phyloP scores from a whole-genome alignment of 2,329 filamentous ascomycete species.

The Penicillium sp. region DNA sequence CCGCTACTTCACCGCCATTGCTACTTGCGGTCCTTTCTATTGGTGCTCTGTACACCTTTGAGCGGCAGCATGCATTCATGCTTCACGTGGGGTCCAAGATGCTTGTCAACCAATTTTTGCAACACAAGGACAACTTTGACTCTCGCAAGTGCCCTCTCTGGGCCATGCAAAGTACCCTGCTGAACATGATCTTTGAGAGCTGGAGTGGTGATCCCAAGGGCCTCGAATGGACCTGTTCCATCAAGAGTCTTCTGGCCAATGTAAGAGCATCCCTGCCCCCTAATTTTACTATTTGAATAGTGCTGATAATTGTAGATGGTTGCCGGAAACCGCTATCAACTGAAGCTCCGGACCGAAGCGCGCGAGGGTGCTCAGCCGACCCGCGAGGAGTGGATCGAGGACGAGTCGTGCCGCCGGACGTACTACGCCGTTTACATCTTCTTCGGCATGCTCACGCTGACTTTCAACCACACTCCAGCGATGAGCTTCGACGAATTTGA shows the following conservation, averaged over 20 bases:
- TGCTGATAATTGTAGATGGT: too few species aligned
- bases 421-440: slow-evolving; percentile 99
- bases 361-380: slow-evolving; percentile 67
- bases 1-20: slow-evolving; percentile 71
- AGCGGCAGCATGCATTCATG: slow-evolving; percentile 93
- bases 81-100: slow-evolving; percentile 98
- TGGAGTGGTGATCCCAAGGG: slow-evolving; percentile 98
- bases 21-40: slow-evolving; percentile 90
- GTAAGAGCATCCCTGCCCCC: too few species aligned
- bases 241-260: slow-evolving; percentile 94
- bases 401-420: slow-evolving; percentile 89
- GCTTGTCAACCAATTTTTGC: slow-evolving; percentile 88
- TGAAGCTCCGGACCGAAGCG: slow-evolving; percentile 84
- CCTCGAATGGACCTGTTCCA: slow-evolving; percentile 96
- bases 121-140: slow-evolving; percentile 98
- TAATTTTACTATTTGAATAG: too few species aligned
- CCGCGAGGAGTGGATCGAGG: slow-evolving; percentile 87
- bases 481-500: slow-evolving; percentile 99
- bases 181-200: slow-evolving; percentile 98
- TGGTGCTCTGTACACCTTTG: slow-evolving; percentile 90
- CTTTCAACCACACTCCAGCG: slow-evolving; percentile 94
- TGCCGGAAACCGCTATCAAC: slow-evolving; percentile 87
- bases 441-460: slow-evolving; percentile 87
- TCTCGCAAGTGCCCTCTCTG: slow-evolving; percentile 93
- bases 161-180: slow-evolving; percentile 92